Base-by-base conservation (phyloP, 176 grass and related monocot species). In the Hyparrhenia diplandra region DNA sequence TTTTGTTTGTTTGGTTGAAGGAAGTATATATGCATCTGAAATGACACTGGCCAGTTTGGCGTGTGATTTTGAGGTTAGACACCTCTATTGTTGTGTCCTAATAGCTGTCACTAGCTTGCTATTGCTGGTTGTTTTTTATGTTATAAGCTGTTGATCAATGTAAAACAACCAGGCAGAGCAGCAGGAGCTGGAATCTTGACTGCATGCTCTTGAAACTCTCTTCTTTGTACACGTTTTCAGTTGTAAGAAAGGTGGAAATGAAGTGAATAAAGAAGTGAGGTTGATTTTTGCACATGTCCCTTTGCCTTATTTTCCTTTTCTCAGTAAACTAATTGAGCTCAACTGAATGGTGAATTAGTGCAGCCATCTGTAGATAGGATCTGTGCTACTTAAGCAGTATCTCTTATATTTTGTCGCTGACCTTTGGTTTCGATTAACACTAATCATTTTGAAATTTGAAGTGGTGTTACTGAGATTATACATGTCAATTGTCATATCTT, bases 11-110 rank as follows among this genome's bases (percentile, higher is more conserved):
- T 61, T 84, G 46, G 61, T 65, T 67, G 34, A 79, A 29, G 47
- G 69, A 66, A 52, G 60, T 88, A 79, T 67, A 83, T 83, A 76
- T 47, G 59, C 5, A 32, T 43, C 27, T 76, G 75, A 45, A 76
- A 42, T 34, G 36, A 46, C 47, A 37, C 40, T 47, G 39, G 21
- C 39, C 29, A 60, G 55, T 66, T 73, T 54, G 28, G 68, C 47
- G 31, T 51, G 71, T 3, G 25, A 31, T 39, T 79, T 49, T 16
- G 34, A 43, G 30, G 69, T 72, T 72, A 49, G 42, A 49, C 25
- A 64, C 21, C 21, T 31, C 11, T 64, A 46, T 37, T 79, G 17
- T 64, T 77, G 16, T 10, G 43, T 78, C 11, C 29, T 65, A 64
- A 17, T 28, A 69, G 64, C 13, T 78, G 39, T 49, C 30, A 39